These are phyloP conservation scores for Striga hermonthica DNA, from an alignment of 305 asterid genomes.

Conservation along the genomic window DNA sequence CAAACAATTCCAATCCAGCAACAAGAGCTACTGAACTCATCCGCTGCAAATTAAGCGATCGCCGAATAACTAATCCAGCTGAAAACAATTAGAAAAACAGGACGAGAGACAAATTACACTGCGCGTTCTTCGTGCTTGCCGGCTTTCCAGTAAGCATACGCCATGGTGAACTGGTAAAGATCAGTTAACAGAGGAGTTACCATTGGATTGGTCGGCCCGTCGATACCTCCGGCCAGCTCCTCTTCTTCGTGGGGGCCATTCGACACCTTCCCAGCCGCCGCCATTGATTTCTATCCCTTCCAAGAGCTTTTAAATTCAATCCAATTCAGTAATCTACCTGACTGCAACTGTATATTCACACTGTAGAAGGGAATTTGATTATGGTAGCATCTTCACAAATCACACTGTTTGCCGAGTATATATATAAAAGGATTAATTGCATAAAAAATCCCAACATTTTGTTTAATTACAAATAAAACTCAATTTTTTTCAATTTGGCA, in stretches of 20 bases:
- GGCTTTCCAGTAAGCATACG: constrained; percentile 98
- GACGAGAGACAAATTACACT: constrained; percentile 46
- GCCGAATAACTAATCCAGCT: background rate
- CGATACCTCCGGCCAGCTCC: constrained; percentile 33
- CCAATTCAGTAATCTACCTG: constrained; percentile 4
- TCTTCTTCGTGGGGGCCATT: constrained; percentile 41
- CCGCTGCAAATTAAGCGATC: constrained; percentile 2
- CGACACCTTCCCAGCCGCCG: constrained; percentile 34
- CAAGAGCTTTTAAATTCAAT: constrained; percentile 16
- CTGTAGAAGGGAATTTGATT: no score
- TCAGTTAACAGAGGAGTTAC: constrained; percentile 93
- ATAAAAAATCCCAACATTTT: no score
- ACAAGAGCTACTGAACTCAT: constrained; percentile 10
- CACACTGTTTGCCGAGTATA: no score
- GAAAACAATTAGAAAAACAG: background rate
- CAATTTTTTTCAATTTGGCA: no score
- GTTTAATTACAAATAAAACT: no score
- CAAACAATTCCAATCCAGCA: constrained; percentile 5
- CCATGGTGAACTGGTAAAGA: constrained; percentile 98
- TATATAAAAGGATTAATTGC: no score
- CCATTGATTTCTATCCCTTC: constrained; percentile 13
- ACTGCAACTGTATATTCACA: constrained; percentile 1
- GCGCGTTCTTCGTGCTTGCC: constrained; percentile 88
- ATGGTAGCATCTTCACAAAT: no score
- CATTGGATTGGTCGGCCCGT: constrained; percentile 91